Conservation (phyloP, 108 stramenopile genomes). For the Nitzschia sp. region DNA sequence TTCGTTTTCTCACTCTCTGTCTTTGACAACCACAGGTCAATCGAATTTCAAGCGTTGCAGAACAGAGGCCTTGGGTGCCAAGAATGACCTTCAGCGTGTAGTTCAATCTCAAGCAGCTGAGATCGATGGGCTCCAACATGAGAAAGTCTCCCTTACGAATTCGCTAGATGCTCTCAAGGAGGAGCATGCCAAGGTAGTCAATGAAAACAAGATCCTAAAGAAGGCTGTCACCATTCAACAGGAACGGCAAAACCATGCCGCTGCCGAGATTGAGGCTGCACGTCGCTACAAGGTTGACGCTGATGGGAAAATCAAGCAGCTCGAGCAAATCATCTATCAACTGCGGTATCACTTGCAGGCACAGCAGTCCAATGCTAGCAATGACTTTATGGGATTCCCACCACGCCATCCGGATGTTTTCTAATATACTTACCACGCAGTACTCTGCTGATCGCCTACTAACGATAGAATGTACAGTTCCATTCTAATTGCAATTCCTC, state of each 20-base stretch:
- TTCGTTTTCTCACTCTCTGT: not conserved
- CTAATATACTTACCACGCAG: constrained; percentile 17
- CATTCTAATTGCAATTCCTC: not conserved
- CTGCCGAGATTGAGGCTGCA: constrained; percentile 60
- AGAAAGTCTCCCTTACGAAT: constrained; percentile 46
- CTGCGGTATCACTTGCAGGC: constrained; percentile 79
- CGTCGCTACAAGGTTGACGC: constrained; percentile 65
- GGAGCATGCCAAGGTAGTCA: constrained; percentile 56
- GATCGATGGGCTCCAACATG: constrained; percentile 62
- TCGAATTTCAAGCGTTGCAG: constrained; percentile 32
- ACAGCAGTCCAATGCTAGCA: constrained; percentile 42
- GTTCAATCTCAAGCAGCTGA: constrained; percentile 63
- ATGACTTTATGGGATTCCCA: constrained; percentile 72
- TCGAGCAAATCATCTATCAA: constrained; percentile 79
- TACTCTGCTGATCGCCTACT: not conserved
- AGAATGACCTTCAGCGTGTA: constrained; percentile 48
- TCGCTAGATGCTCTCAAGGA: constrained; percentile 38
- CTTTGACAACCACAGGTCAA: constrained; percentile 3
- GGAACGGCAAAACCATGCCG: constrained; percentile 72
- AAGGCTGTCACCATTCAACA: constrained; percentile 80
- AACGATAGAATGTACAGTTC: constrained; percentile 2
- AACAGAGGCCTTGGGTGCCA: constrained; percentile 7
- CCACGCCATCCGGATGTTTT: constrained; percentile 74
- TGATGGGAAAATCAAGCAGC: constrained; percentile 63
- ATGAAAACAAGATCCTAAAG: constrained; percentile 79